Conservation (phyloP, 1,284 basidiomycete genomes). For the Sporisorium reilianum region DNA sequence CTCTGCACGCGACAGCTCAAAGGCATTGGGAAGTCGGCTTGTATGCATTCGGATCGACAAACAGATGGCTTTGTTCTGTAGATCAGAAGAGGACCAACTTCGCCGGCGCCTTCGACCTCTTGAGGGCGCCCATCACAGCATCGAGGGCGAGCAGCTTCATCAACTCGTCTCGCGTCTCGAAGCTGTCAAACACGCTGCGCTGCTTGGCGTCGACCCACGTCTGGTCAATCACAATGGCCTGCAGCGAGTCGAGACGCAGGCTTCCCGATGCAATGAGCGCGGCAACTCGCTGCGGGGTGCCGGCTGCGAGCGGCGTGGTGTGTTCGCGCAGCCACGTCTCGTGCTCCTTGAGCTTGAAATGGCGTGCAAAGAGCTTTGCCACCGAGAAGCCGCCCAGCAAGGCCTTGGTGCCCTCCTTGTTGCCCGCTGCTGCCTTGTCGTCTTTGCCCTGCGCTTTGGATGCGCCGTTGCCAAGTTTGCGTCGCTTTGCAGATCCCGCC, state of each 20-base stretch:
- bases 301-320: constrained; percentile 56
- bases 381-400: constrained; percentile 48
- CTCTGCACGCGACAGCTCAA: neutral
- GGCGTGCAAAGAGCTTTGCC: constrained; percentile 66
- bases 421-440: constrained; percentile 6
- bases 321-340: constrained; percentile 56
- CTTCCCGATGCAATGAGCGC: constrained; percentile 49
- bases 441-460: constrained; percentile 10
- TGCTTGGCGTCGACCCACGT: constrained; percentile 63
- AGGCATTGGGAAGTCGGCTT: neutral
- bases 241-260: constrained; percentile 50
- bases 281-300: constrained; percentile 61
- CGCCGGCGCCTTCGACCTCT: constrained; percentile 18
- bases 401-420: constrained; percentile 23
- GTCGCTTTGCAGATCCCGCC: constrained; percentile 30
- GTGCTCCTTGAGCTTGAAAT: constrained; percentile 65
- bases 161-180: constrained; percentile 62
- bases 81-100: constrained; percentile 46
- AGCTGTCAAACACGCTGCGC: constrained; percentile 60
- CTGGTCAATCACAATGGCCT: constrained; percentile 56
- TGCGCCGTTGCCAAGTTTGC: constrained; percentile 19
- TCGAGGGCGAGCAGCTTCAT: constrained; percentile 51
- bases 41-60: neutral
- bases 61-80: neutral
- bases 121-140: constrained; percentile 26